A percentile compares a stretch with the other conserved stretches of the same genome.
Conservation (phyloP, 371 early-diverging fungal genomes). For the Vairimorpha ceranae region DNA sequence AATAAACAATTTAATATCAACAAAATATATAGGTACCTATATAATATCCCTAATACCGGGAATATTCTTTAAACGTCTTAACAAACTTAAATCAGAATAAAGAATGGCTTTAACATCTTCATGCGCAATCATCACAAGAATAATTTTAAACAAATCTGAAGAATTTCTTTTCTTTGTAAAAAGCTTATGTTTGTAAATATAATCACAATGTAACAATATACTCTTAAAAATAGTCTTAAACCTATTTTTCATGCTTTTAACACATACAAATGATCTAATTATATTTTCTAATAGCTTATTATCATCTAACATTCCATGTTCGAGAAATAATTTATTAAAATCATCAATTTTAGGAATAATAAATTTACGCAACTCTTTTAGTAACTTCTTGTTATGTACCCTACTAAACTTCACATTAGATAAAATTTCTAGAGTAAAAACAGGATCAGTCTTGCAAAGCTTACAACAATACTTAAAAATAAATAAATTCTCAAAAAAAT, state of each 20-base stretch:
- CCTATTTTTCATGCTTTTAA: background rate
- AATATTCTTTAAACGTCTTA: background rate
- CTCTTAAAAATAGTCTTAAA: background rate
- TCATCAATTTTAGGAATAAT: background rate
- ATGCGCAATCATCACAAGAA: background rate
- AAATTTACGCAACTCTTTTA: background rate
- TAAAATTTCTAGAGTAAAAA: background rate
- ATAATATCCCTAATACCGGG: conserved; percentile 12
- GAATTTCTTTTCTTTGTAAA: background rate
- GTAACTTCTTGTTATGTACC: background rate
- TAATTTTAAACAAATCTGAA: conserved; percentile 12
- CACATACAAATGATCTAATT: background rate
- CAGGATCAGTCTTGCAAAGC: background rate
- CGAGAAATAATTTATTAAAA: background rate
- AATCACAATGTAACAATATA: background rate
- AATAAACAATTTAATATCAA: no score
- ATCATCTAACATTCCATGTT: background rate
- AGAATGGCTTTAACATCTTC: background rate
- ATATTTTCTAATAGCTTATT: conserved; percentile 9
- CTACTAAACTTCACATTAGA: background rate
- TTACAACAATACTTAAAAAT: background rate
- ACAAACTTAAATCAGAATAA: background rate
- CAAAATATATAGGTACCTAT: no score
- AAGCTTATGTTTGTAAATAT: background rate
- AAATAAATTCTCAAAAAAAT: background rate